These are phyloP conservation scores for Acanthamoeba royreba DNA, from an alignment of 208 protist species.

Conservation along the genomic window DNA sequence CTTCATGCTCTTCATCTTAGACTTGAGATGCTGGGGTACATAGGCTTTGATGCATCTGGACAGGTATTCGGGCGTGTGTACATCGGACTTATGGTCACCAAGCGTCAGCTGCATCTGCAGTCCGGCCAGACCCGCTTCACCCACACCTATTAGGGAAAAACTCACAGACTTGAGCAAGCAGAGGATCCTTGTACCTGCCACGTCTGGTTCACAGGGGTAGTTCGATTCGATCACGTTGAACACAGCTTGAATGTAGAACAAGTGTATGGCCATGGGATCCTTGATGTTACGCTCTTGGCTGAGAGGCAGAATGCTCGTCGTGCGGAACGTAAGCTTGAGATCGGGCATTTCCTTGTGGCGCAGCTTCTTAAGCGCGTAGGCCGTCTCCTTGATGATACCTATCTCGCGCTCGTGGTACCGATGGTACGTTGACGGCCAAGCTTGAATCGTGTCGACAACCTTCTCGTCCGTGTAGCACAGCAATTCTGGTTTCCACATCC, in stretches of 20 bases:
- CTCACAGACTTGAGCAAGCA: background rate
- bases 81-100: constrained; percentile 31
- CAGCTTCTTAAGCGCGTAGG: background rate
- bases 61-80: constrained; percentile 6
- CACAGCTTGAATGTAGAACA: constrained; percentile 46
- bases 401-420: constrained; percentile 8
- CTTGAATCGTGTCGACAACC: background rate
- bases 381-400: constrained; percentile 16
- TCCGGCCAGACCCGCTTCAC: background rate
- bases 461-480: constrained; percentile 31
- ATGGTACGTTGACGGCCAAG: background rate
- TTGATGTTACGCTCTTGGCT: constrained; percentile 32
- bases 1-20: background rate
- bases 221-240: constrained; percentile 46
- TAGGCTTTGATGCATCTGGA: background rate
- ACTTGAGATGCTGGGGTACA: constrained; percentile 25
- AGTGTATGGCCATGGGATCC: constrained; percentile 31
- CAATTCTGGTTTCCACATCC: background rate
- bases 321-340: constrained; percentile 19
- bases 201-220: constrained; percentile 37
- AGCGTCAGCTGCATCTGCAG: constrained; percentile 40
- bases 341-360: background rate
- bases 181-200: background rate
- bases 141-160: background rate
- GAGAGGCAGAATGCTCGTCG: constrained; percentile 33